phyloP scores from a whole-genome alignment of 352 stramenopile species.

The Phytophthora foliorum region DNA sequence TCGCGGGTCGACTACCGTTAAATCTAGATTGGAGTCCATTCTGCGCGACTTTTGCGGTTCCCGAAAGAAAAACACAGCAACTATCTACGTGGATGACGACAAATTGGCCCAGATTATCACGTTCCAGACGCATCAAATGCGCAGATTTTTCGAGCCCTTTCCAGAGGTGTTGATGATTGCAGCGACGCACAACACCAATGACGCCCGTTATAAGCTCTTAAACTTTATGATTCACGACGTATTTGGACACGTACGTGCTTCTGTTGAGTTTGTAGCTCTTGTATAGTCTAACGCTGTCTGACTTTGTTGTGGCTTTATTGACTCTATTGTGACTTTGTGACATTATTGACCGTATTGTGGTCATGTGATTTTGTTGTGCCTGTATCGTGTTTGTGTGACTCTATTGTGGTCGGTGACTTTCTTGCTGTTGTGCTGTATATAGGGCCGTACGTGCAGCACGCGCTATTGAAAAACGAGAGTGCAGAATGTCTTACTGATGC shows the following conservation, averaged over 20 bases:
- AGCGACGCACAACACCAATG: conserved; percentile 4
- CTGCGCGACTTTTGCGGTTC: no score
- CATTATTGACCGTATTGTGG: no score
- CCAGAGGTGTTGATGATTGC: conserved; percentile 4
- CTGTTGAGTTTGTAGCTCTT: no score
- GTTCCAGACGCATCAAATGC: conserved; percentile 16
- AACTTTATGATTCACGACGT: background rate
- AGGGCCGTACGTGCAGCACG: conserved; percentile 5
- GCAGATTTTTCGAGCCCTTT: conserved; percentile 7
- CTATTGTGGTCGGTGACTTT: no score
- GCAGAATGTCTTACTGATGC: background rate
- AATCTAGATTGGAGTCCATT: background rate
- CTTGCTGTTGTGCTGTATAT: no score
- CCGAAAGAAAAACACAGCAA: no score
- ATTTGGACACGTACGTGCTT: no score
- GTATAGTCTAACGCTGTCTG: no score
- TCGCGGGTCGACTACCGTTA: background rate
- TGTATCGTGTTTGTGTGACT: no score
- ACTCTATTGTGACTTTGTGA: no score
- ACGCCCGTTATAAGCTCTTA: conserved; percentile 3
- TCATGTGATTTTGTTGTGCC: no score
- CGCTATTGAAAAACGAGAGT: conserved; percentile 3
- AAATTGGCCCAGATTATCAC: conserved; percentile 12
- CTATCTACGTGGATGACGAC: conserved; percentile 9
- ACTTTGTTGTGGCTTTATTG: no score